Conservation (phyloP, 352 stramenopile species). For the Pythium phragmitis region DNA sequence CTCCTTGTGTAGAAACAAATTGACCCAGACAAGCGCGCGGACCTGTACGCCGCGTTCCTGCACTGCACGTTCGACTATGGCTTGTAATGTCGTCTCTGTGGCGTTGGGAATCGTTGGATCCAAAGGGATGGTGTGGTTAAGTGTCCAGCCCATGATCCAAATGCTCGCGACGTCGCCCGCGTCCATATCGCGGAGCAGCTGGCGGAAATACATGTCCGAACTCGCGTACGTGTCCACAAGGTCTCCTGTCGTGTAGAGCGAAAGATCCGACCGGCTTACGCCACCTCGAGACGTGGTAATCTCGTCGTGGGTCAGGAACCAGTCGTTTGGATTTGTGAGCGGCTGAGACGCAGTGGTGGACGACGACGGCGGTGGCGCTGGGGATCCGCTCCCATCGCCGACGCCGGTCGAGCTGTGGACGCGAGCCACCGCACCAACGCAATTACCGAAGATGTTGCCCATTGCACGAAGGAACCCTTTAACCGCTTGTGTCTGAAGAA, state of each 20-base stretch:
- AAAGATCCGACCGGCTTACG: constrained; percentile 42
- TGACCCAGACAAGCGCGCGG: constrained; percentile 32
- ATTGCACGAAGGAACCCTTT: not conserved
- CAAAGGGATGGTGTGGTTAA: constrained; percentile 6
- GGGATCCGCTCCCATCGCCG: not conserved
- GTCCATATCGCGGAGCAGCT: constrained; percentile 47
- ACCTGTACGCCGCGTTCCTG: constrained; percentile 27
- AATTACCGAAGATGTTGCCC: not conserved
- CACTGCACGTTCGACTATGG: constrained; percentile 27
- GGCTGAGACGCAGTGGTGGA: not conserved
- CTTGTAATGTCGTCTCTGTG: constrained; percentile 19
- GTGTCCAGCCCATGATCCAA: constrained; percentile 9
- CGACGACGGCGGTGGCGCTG: too few relatives aligned
- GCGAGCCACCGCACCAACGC: not conserved
- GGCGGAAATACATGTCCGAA: constrained; percentile 47
- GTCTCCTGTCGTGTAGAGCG: constrained; percentile 49
- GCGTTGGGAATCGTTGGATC: not conserved
- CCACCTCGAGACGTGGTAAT: constrained; percentile 52
- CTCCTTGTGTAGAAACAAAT: constrained; percentile 44
- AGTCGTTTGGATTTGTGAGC: constrained; percentile 10
- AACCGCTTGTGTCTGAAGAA: not conserved
- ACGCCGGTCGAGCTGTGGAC: not conserved
- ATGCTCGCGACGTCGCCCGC: constrained; percentile 22
- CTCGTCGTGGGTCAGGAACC: constrained; percentile 66
- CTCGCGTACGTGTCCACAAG: constrained; percentile 39